Evolutionary conservation across 2,329 filamentous ascomycete genomes (phyloP), one percentile per base, ranked within the genome.

Genomic region (Alternaria rosae): DNA sequence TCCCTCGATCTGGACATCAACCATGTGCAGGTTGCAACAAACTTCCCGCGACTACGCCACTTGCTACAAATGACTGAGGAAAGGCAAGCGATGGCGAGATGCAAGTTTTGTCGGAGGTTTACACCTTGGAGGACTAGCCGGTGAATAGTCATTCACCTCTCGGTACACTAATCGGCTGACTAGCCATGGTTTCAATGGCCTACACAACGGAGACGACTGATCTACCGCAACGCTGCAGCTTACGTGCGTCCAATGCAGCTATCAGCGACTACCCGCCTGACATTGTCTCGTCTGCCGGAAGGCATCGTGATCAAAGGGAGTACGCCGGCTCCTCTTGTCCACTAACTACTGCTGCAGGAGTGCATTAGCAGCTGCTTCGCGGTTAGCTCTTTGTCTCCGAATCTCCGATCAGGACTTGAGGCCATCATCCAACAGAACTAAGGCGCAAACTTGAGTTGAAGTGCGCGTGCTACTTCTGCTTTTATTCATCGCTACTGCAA

Each of bases 21-120:
- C 48, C 21, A 55, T 48, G 60, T 59, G 53, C 41, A 43, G 52
- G 50, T 38, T 44, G 57, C 52, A 51, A 60, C 57, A 56, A 44
- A 43, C 48, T 54, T 55, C 56, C 59, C 59, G 56, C 64, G 30
- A 58, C 47, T 51, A 54, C 63, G 54, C 59, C 61, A 65, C 60
- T 35, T 35, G 42, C 41, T 21, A 35, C 42, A 54, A 15, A 44
- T 32, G 43, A 21, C 30, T 48, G 42, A 26, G 64, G 66, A 54
- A 66, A 66, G 56, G 59, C 57, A 69, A 69, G 64, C 67, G 68
- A 65, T 59, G 67, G 68, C 67, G 65, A 71, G 58, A 57, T 67
- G 63, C 60, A 72, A 57, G 67, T 61, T 64, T 66, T 70, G 65
- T 73, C 69, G 70, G 38, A 47, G 45, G 58, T 26, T 43, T 44